These are phyloP conservation scores for Gracilaria domingensis DNA, from an alignment of 23 red algal genomes.

Conservation along the genomic window DNA sequence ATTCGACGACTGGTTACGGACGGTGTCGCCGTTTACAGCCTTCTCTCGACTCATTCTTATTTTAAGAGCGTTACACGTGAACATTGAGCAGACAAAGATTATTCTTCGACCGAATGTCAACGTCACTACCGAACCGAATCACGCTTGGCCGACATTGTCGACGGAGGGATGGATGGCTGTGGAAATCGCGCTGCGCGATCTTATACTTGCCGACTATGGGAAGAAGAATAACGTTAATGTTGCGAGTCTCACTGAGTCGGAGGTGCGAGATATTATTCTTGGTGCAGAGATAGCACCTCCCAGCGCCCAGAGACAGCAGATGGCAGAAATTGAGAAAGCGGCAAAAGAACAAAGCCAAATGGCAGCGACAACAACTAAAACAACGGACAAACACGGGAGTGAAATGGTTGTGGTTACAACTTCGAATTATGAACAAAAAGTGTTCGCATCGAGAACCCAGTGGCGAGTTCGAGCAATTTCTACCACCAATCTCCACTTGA, in stretches of 20 bases:
- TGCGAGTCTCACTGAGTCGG: constrained; percentile 90
- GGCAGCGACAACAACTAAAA: constrained; percentile 82
- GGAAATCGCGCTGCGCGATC: constrained; percentile 90
- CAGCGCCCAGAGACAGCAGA: constrained; percentile 88
- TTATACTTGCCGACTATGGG: constrained; percentile 93
- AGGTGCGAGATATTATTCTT: constrained; percentile 93
- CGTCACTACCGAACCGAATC: constrained; percentile 78
- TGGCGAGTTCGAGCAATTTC: constrained; percentile 90
- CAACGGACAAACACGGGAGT: constrained; percentile 82
- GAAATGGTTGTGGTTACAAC: constrained; percentile 90
- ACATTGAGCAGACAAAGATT: constrained; percentile 75
- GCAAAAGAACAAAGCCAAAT: constrained; percentile 94
- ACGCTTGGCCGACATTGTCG: constrained; percentile 88
- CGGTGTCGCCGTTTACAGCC: constrained; percentile 89
- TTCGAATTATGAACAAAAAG: constrained; percentile 86
- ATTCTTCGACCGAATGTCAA: constrained; percentile 87
- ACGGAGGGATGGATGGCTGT: constrained; percentile 87
- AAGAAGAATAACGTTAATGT: constrained; percentile 99
- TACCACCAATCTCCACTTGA: constrained; percentile 85
- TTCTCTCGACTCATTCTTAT: constrained; percentile 92
- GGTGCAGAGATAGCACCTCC: constrained; percentile 94
- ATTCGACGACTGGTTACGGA: constrained; percentile 94
- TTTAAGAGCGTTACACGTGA: constrained; percentile 87
- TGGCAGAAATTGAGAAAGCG: constrained; percentile 93
- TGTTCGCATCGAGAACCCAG: constrained; percentile 89